A percentile compares a stretch with the other conserved stretches of the same genome.
Evolutionary conservation across 2,329 filamentous ascomycete species (phyloP).

Genomic region (Cercospora sp.): DNA sequence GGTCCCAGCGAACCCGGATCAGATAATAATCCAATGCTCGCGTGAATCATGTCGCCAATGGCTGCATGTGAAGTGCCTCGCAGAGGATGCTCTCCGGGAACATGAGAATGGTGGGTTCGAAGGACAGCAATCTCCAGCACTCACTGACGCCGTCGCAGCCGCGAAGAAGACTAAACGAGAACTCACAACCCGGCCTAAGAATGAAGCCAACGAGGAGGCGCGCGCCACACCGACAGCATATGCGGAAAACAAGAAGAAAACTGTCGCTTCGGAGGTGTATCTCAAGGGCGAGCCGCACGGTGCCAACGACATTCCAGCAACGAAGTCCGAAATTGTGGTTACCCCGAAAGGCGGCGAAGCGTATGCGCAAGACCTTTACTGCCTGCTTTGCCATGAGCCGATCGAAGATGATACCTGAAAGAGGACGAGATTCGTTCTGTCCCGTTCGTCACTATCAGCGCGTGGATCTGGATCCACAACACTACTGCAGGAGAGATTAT

Average conservation of each 20-base stretch:
- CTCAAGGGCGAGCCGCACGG: slow-evolving; percentile 28
- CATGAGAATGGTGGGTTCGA: slow-evolving; percentile 20
- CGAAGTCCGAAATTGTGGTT: slow-evolving; percentile 33
- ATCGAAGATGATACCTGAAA: slow-evolving; percentile 28
- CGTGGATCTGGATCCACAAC: neutral
- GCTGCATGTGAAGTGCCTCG: slow-evolving; percentile 46
- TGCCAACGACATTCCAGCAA: slow-evolving; percentile 16
- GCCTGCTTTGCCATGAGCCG: slow-evolving; percentile 32
- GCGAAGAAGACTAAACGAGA: slow-evolving; percentile 10
- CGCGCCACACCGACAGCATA: slow-evolving; percentile 1
- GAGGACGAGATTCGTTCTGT: neutral
- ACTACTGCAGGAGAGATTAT: slow-evolving; percentile 13
- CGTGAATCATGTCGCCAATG: slow-evolving; percentile 42
- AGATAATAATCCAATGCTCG: slow-evolving; percentile 45
- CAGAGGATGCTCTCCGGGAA: slow-evolving; percentile 30
- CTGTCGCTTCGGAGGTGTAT: slow-evolving; percentile 30
- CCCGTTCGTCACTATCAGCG: neutral
- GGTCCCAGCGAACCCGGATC: slow-evolving; percentile 45
- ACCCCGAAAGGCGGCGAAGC: slow-evolving; percentile 29
- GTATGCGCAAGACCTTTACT: slow-evolving; percentile 31
- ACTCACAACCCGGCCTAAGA: slow-evolving; percentile 5
- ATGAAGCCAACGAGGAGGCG: slow-evolving; percentile 16
- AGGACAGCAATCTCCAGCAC: neutral
- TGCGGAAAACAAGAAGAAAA: slow-evolving; percentile 14
- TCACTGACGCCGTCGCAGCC: slow-evolving; percentile 17